These are phyloP conservation scores for Effrenium voratum DNA, from an alignment of 73 alveolate genomes.

Conservation along the genomic window DNA sequence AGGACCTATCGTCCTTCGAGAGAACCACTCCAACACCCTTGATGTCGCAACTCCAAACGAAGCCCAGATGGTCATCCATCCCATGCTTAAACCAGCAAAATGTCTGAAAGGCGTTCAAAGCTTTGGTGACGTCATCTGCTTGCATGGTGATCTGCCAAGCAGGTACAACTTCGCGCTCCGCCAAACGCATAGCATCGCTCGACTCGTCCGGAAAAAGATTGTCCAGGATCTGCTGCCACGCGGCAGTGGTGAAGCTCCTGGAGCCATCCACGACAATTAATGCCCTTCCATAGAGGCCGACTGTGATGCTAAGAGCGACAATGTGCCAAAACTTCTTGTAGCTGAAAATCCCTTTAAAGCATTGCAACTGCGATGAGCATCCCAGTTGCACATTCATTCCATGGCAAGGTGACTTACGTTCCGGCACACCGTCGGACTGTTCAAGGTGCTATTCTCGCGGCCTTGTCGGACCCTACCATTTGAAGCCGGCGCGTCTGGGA, in stretches of 20 bases:
- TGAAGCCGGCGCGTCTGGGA: too few species aligned
- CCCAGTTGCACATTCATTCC: too few species aligned
- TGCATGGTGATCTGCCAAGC: slow-evolving; percentile 1
- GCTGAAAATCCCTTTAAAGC: not conserved
- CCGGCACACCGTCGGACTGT: too few species aligned
- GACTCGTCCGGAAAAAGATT: not conserved
- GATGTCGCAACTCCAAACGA: not conserved
- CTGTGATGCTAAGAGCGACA: slow-evolving; percentile 4
- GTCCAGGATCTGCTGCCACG: slow-evolving; percentile 24
- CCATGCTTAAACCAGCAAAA: slow-evolving; percentile 15
- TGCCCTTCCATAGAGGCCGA: not conserved
- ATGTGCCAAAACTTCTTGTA: not conserved
- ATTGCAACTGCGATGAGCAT: too few species aligned
- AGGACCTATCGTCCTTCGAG: not conserved
- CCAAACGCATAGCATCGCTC: slow-evolving; percentile 5
- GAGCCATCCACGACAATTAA: not conserved
- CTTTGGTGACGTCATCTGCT: slow-evolving; percentile 16
- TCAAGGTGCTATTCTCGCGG: too few species aligned
- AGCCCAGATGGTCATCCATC: slow-evolving; percentile 12
- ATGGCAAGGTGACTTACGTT: too few species aligned
- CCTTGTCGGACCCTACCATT: too few species aligned
- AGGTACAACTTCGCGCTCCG: slow-evolving; percentile 22
- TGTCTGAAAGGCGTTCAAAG: slow-evolving; percentile 15
- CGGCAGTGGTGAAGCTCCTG: not conserved
- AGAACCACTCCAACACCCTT: not conserved